Percentiles rank a stretch among this genome's conserved stretches.
phyloP scores from a whole-genome alignment of 805 yeast genomes.

The Sugiyamaella valdiviana region DNA sequence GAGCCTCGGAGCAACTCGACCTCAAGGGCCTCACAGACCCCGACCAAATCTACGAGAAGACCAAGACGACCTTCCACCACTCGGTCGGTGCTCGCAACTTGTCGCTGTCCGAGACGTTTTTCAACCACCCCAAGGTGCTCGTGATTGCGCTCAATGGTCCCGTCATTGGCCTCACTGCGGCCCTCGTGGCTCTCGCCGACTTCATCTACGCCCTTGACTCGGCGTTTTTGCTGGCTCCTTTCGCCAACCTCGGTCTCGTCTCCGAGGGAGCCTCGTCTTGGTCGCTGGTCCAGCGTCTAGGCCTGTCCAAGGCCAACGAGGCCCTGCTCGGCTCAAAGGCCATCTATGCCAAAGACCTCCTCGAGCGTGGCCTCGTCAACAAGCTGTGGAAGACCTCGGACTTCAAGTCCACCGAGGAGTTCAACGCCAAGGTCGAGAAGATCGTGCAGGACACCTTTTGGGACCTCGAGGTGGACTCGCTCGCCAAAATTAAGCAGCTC shows the following conservation, averaged over 20 bases:
- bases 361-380: conserved; percentile 54
- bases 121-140: conserved; percentile 63
- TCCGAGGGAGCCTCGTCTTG: conserved; percentile 75
- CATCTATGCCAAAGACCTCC: conserved; percentile 52
- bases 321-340: conserved; percentile 66
- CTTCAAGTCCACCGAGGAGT: conserved; percentile 39
- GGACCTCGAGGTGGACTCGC: conserved; percentile 42
- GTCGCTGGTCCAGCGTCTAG: conserved; percentile 63
- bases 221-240: conserved; percentile 63
- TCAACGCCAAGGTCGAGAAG: conserved; percentile 39
- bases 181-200: conserved; percentile 70
- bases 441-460: conserved; percentile 37
- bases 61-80: conserved; percentile 42
- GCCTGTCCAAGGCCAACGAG: conserved; percentile 66
- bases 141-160: conserved; percentile 82
- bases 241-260: conserved; percentile 74
- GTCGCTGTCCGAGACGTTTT: conserved; percentile 59
- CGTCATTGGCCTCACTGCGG: conserved; percentile 71
- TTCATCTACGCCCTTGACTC: conserved; percentile 59
- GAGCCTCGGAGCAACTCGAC: conserved; percentile 3
- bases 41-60: conserved; percentile 11
- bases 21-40: background rate
- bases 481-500: conserved; percentile 42
- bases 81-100: conserved; percentile 66
- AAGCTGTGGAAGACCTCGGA: conserved; percentile 40